phyloP scores from a whole-genome alignment of 306 rosid genomes.

The Chamaecrista fasciculata region DNA sequence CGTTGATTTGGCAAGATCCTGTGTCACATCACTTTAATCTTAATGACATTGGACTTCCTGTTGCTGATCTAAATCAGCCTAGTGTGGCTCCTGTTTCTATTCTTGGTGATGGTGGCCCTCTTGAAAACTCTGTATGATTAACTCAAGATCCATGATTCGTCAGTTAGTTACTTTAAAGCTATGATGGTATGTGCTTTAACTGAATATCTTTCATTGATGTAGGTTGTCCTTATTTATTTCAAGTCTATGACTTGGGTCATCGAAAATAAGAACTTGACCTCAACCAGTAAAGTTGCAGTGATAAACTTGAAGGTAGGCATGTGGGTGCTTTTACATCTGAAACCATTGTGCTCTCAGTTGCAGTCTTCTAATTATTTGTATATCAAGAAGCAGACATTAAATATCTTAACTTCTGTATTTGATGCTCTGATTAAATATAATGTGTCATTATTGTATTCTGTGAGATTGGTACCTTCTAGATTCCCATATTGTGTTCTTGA shows the following conservation, averaged over 20 bases:
- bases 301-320: slow-evolving; percentile 69
- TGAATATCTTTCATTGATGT: slow-evolving; percentile 27
- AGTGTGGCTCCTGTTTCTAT: slow-evolving; percentile 53
- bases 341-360: not conserved
- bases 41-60: slow-evolving; percentile 57
- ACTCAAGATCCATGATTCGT: not conserved
- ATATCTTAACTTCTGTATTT: not conserved
- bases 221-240: slow-evolving; percentile 73
- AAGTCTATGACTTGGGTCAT: slow-evolving; percentile 80
- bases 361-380: slow-evolving; percentile 6
- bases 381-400: slow-evolving; percentile 16
- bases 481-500: not conserved
- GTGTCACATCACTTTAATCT: slow-evolving; percentile 52
- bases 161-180: not conserved
- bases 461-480: slow-evolving; percentile 17
- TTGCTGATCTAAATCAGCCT: slow-evolving; percentile 50
- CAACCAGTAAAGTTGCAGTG: slow-evolving; percentile 54
- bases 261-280: slow-evolving; percentile 57
- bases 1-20: slow-evolving; percentile 55
- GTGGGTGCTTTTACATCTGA: not conserved
- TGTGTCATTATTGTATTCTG: slow-evolving; percentile 10
- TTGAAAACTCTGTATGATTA: slow-evolving; percentile 56
- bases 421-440: not conserved
- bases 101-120: slow-evolving; percentile 49
- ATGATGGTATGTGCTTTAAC: slow-evolving; percentile 4